Evolutionary conservation across 495 filamentous ascomycete species (phyloP), one percentile per base, ranked within the genome.

Genomic region (Tuber melanosporum): DNA sequence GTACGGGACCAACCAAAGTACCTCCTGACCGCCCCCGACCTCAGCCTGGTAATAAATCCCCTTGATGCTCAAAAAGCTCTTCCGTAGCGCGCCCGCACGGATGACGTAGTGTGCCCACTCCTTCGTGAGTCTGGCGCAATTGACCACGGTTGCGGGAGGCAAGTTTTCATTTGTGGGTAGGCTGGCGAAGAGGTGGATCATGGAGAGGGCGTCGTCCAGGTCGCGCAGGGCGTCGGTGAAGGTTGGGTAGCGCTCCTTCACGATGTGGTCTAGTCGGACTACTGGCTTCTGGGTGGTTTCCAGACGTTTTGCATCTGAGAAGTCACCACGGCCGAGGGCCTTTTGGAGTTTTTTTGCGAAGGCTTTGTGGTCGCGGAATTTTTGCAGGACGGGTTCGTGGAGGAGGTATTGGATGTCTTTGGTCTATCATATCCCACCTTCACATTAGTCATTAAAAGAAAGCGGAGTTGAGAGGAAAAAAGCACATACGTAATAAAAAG

Each of bases 41-140:
- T 92, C 98, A 12, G 94, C 96, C 86, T 99, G 96, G 85, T 98
- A 99, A 86, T 99, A 99, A 82, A 99, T 98, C 83, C 95, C 95
- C 87, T 98, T 99, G 85, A 99, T 98, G 1, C 93, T 97, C 73
- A 99, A 87, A 86, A 99, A 99, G 9, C 93, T 96, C 86, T 97
- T 98, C 81, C 93, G 91, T 74, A 99, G 87, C 71, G 92, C 93
- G 85, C 97, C 91, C 36, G 94, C 93, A 70, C 89, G 88, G 84
- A 99, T 99, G 74, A 99, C 88, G 85, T 97, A 98, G 87, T 98
- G 96, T 84, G 98, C 90, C 87, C 98, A 99, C 86, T 99, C 95
- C 82, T 93, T 90, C 83, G 91, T 93, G 39, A 99, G 87, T 44
- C 93, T 88, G 85, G 98, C 93, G 87, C 95, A 99, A 79, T 93